phyloP scores from a whole-genome alignment of 2,329 filamentous ascomycete genomes.

The Botrytis elliptica region DNA sequence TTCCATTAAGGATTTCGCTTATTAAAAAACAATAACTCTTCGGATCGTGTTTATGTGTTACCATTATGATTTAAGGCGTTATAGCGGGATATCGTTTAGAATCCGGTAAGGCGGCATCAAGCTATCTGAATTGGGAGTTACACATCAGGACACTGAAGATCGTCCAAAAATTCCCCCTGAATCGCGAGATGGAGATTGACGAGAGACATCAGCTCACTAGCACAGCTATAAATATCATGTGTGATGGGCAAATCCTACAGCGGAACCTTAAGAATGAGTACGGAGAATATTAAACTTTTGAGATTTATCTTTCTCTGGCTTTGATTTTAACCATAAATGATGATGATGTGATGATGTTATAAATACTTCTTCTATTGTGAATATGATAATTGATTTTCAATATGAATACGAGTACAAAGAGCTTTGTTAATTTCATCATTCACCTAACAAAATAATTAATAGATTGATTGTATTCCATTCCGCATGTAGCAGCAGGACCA shows the following conservation, averaged over 20 bases:
- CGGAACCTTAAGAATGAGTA: not conserved
- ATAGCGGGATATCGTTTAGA: constrained; percentile 18
- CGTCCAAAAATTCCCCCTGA: not conserved
- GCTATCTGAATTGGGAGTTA: constrained; percentile 16
- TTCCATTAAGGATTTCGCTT: constrained; percentile 31
- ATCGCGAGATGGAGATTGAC: not conserved
- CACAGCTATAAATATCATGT: not conserved
- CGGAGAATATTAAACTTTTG: constrained; percentile 6
- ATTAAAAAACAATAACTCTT: not conserved
- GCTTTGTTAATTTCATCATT: not conserved
- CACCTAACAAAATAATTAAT: not conserved
- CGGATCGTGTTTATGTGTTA: constrained; percentile 13
- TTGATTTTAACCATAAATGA: not conserved
- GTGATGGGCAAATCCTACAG: not conserved
- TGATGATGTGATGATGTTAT: not conserved
- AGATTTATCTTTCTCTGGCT: not conserved
- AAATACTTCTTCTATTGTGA: not conserved
- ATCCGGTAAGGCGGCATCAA: constrained; percentile 16
- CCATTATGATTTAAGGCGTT: constrained; percentile 22
- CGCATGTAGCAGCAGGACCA: constrained; percentile 1
- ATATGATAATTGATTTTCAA: not conserved
- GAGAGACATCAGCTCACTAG: not conserved
- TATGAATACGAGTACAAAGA: not conserved
- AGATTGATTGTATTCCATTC: not conserved
- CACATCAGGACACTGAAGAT: not conserved